phyloP scores from a whole-genome alignment of 352 stramenopile species.

The Phytopythium cucurbitacearum region DNA sequence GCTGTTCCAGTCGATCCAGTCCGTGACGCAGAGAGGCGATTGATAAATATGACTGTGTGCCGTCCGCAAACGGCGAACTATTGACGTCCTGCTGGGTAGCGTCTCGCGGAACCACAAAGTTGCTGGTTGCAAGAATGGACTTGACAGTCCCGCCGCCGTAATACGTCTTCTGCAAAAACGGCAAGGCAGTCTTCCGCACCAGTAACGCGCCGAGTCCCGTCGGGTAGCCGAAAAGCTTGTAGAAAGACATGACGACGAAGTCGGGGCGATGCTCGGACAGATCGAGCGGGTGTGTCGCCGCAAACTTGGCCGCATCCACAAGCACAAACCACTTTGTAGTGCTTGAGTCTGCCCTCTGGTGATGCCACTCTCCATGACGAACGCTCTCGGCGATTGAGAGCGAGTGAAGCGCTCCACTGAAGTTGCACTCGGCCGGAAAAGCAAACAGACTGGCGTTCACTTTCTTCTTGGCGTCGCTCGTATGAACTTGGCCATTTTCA shows the following conservation, averaged over 20 bases:
- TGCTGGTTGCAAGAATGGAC: slow-evolving; percentile 44
- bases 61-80: slow-evolving; percentile 45
- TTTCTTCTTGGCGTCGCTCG: background rate
- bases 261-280: slow-evolving; percentile 40
- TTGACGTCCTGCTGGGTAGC: slow-evolving; percentile 8
- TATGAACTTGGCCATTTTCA: background rate
- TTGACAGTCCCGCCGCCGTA: slow-evolving; percentile 64
- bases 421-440: slow-evolving; percentile 77
- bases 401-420: slow-evolving; percentile 52
- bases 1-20: slow-evolving; percentile 32
- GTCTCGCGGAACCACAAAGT: slow-evolving; percentile 31
- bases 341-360: background rate
- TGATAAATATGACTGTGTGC: slow-evolving; percentile 62
- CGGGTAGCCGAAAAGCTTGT: slow-evolving; percentile 80
- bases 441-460: slow-evolving; percentile 43
- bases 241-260: slow-evolving; percentile 78
- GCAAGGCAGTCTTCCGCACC: slow-evolving; percentile 30
- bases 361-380: slow-evolving; percentile 15
- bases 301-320: slow-evolving; percentile 70
- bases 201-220: slow-evolving; percentile 65
- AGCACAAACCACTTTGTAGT: slow-evolving; percentile 56
- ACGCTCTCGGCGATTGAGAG: slow-evolving; percentile 38
- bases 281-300: slow-evolving; percentile 48
- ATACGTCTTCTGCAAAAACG: slow-evolving; percentile 44
- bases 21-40: slow-evolving; percentile 58